Percentiles rank a stretch among this genome's conserved stretches.
These are phyloP conservation scores for Pleurotus eryngii DNA, from an alignment of 768 basidiomycete species.

Conservation along the genomic window DNA sequence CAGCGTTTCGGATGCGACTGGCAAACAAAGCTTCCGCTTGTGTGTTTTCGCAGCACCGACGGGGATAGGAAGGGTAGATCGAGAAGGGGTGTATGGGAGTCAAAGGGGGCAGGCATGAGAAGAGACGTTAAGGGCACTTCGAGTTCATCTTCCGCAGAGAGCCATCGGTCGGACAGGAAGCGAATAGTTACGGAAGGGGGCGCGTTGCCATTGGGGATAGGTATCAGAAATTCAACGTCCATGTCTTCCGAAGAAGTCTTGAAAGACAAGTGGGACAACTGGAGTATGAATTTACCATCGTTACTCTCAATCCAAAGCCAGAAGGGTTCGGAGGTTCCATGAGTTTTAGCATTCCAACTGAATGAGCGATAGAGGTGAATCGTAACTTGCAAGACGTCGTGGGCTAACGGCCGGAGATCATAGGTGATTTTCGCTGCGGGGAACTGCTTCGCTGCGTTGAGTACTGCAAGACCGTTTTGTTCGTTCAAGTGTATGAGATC, in stretches of 20 bases:
- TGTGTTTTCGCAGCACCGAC: slow-evolving; percentile 45
- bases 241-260: slow-evolving; percentile 59
- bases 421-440: slow-evolving; percentile 68
- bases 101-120: slow-evolving; percentile 66
- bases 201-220: slow-evolving; percentile 54
- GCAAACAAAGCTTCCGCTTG: slow-evolving; percentile 44
- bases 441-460: slow-evolving; percentile 80
- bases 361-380: slow-evolving; percentile 66
- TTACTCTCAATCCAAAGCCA: slow-evolving; percentile 96
- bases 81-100: slow-evolving; percentile 58
- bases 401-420: slow-evolving; percentile 75
- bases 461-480: slow-evolving; percentile 74
- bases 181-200: slow-evolving; percentile 72
- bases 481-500: slow-evolving; percentile 84
- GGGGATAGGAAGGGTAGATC: slow-evolving; percentile 73
- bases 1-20: slow-evolving; percentile 49
- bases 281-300: slow-evolving; percentile 76
- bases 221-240: slow-evolving; percentile 76
- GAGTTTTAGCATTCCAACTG: slow-evolving; percentile 74
- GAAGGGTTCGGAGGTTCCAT: slow-evolving; percentile 80
- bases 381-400: slow-evolving; percentile 77
- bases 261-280: slow-evolving; percentile 70
- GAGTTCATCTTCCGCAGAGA: slow-evolving; percentile 82
- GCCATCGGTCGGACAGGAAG: slow-evolving; percentile 87
- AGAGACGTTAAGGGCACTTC: slow-evolving; percentile 61